phyloP scores from a whole-genome alignment of 1,284 basidiomycete genomes.

The Hemileccinum hortonii region DNA sequence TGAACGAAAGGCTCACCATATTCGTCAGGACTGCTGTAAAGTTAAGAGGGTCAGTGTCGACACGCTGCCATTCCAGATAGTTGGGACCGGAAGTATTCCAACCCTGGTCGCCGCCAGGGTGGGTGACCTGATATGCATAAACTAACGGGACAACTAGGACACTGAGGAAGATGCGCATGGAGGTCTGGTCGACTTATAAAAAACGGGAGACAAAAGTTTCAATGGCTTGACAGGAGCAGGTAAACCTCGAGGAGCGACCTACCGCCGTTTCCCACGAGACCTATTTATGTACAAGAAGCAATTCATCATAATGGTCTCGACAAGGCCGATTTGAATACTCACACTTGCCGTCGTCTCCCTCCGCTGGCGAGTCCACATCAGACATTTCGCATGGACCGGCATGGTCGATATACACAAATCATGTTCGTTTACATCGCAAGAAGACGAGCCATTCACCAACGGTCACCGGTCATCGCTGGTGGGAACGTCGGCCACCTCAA shows the following conservation, averaged over 20 bases:
- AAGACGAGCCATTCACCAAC: neutral
- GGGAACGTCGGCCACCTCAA: neutral
- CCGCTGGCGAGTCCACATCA: neutral
- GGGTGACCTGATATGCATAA: slow-evolving; percentile 59
- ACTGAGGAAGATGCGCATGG: slow-evolving; percentile 48
- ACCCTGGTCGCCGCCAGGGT: slow-evolving; percentile 46
- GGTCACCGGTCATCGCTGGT: too few relatives aligned
- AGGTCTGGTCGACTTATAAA: slow-evolving; percentile 8
- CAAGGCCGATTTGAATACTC: slow-evolving; percentile 1
- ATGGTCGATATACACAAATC: slow-evolving; percentile 1
- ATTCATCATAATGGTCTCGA: neutral
- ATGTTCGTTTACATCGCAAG: slow-evolving; percentile 11
- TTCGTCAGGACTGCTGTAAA: slow-evolving; percentile 73
- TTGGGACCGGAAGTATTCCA: slow-evolving; percentile 66
- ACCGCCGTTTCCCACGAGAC: slow-evolving; percentile 21
- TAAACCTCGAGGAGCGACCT: slow-evolving; percentile 1
- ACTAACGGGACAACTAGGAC: slow-evolving; percentile 54
- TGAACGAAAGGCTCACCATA: slow-evolving; percentile 40
- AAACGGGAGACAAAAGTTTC: too few relatives aligned
- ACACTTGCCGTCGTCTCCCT: slow-evolving; percentile 3
- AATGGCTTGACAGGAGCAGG: neutral
- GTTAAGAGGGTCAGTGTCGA: slow-evolving; percentile 60
- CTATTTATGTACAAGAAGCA: neutral
- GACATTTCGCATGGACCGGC: neutral
- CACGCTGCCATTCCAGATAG: slow-evolving; percentile 60